Evolutionary conservation across 768 basidiomycete species (phyloP).

Genomic region (Cytidiella melzeri): DNA sequence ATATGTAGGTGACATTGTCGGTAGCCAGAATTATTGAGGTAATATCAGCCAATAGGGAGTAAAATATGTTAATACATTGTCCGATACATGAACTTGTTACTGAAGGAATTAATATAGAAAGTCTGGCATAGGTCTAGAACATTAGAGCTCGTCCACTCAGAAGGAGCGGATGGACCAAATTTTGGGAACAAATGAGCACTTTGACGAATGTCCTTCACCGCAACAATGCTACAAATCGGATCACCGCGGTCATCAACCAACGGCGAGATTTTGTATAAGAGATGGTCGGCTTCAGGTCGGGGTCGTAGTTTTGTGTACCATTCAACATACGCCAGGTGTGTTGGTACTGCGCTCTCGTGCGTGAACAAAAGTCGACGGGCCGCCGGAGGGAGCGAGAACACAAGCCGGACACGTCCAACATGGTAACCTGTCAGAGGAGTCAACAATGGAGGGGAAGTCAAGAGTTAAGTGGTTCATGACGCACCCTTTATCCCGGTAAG

Average conservation of each 20-base stretch:
- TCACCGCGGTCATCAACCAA: not conserved
- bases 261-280: not conserved
- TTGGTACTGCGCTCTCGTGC: not conserved
- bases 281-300: not conserved
- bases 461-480: not conserved
- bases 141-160: not conserved
- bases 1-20: no score
- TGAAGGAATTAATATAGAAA: not conserved
- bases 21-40: not conserved
- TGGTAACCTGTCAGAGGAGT: conserved; percentile 21
- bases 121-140: not conserved
- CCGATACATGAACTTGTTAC: not conserved
- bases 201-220: not conserved
- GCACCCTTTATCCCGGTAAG: not conserved
- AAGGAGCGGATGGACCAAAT: not conserved
- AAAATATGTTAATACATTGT: not conserved
- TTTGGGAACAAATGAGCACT: not conserved
- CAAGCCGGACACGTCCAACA: conserved; percentile 21
- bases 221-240: not conserved
- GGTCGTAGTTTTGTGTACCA: conserved; percentile 23
- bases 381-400: conserved; percentile 20
- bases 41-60: not conserved
- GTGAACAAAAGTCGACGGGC: conserved; percentile 2
- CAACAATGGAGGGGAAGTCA: not conserved
- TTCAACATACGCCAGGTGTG: conserved; percentile 24